Evolutionary conservation across 2,329 filamentous ascomycete species (phyloP).

Genomic region (Scedosporium dehoogii): DNA sequence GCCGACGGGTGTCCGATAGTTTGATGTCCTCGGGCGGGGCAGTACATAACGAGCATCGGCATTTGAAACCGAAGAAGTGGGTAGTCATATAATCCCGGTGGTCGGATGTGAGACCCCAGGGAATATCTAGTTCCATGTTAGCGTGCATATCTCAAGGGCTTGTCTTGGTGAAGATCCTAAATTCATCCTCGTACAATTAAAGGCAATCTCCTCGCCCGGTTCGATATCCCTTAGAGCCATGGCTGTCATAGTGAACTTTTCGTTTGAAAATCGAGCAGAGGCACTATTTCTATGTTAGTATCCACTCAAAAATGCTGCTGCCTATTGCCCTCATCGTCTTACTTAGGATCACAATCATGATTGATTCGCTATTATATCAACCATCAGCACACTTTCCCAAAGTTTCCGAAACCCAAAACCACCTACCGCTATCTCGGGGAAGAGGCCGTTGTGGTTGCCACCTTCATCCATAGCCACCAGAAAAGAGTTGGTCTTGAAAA

Average conservation of each 20-base stretch:
- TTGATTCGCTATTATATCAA: not conserved
- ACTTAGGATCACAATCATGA: not conserved
- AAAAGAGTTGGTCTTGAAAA: slow-evolving; percentile 25
- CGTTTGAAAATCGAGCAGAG: not conserved
- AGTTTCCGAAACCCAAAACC: not conserved
- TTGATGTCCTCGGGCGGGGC: slow-evolving; percentile 18
- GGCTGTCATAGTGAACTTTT: slow-evolving; percentile 10
- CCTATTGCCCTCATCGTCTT: not conserved
- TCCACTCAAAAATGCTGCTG: not conserved
- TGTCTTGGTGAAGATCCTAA: slow-evolving; percentile 6
- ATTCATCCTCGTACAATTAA: slow-evolving; percentile 16
- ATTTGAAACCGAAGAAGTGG: slow-evolving; percentile 19
- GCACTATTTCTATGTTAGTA: not conserved
- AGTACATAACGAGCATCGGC: slow-evolving; percentile 17
- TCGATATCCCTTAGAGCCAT: slow-evolving; percentile 16
- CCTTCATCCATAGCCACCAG: slow-evolving; percentile 14
- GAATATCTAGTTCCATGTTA: slow-evolving; percentile 14
- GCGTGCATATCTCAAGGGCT: not conserved
- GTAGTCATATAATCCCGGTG: slow-evolving; percentile 14
- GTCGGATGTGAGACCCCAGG: slow-evolving; percentile 14
- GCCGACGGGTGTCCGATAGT: slow-evolving; percentile 17
- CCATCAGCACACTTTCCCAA: not conserved
- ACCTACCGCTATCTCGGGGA: slow-evolving; percentile 15
- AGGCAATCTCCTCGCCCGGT: slow-evolving; percentile 17
- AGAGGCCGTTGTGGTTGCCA: slow-evolving; percentile 13